Conservation (phyloP, 1,284 basidiomycete genomes). For the Malassezia nana region DNA sequence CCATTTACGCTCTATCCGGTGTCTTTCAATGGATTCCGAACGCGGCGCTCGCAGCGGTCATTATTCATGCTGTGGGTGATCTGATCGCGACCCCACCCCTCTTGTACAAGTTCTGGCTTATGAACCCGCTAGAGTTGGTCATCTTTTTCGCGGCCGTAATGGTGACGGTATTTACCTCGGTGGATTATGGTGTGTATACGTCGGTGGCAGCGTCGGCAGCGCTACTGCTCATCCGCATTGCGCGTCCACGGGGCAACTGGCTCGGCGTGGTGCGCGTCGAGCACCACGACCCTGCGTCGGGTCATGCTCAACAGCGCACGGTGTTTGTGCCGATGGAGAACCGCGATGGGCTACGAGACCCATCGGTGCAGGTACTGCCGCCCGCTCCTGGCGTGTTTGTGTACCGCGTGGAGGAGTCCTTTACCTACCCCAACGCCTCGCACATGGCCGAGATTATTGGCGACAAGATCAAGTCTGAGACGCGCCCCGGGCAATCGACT, state of each 20-base stretch:
- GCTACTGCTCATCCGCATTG: conserved; percentile 78
- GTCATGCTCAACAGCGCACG: conserved; percentile 49
- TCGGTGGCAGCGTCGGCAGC: conserved; percentile 70
- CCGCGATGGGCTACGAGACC: conserved; percentile 58
- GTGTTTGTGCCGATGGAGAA: conserved; percentile 68
- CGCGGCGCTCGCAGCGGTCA: conserved; percentile 70
- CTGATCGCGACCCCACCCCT: conserved; percentile 77
- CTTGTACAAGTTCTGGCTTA: conserved; percentile 84
- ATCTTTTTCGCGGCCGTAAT: conserved; percentile 83
- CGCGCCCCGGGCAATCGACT: conserved; percentile 57
- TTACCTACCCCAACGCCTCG: conserved; percentile 84
- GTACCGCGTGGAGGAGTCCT: conserved; percentile 87
- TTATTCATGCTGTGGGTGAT: conserved; percentile 82
- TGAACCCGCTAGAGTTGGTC: conserved; percentile 82
- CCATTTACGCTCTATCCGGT: conserved; percentile 69
- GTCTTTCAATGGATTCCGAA: conserved; percentile 52
- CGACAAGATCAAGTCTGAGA: conserved; percentile 67
- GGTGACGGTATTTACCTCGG: conserved; percentile 57
- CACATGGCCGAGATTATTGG: conserved; percentile 67
- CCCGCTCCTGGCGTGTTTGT: conserved; percentile 79
- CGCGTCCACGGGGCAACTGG: conserved; percentile 83
- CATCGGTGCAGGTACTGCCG: conserved; percentile 62
- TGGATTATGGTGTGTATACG: conserved; percentile 90
- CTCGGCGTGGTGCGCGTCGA: conserved; percentile 61
- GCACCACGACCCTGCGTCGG: conserved; percentile 32